Evolutionary conservation across 768 basidiomycete genomes (phyloP), one percentile per base, ranked within the genome.

Genomic region (Trametes cinnabarina): DNA sequence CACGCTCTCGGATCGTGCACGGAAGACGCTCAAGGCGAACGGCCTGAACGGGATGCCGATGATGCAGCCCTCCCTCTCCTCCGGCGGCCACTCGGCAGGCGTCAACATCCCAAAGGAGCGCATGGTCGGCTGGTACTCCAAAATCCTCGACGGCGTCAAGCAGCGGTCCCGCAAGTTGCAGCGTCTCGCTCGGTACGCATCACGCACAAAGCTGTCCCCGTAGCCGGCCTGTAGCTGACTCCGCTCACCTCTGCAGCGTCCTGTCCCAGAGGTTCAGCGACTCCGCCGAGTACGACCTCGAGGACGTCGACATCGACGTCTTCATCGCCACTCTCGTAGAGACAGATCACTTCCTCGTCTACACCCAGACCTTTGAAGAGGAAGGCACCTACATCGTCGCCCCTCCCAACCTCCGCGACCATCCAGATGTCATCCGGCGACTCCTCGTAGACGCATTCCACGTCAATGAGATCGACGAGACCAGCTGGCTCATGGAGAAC

Each of bases 341-440:
- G 30, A 87, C 92, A 7, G 93, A 91, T 62, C 95, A 98, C 70
- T 88, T 94, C 73, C 84, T 99, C 56, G 91, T 99, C 43, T 96
- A 97, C 72, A 97, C 96, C 1, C 83, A 87, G 59, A 72, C 75
- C 8, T 88, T 89, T 70, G 94, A 96, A 71, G 86, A 88, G 65
- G 88, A 96, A n/a, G 94, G 93, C 4, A 84, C 88, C 11, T 99
- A 98, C 69, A 85, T 98, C 60, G 78, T 99, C 53, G 96, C 92
- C 8, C 86, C 92, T 15, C 81, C 78, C 4, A 81, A 83, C 4
- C 80, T 98, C 11, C 86, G 83, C 65, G 86, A 91, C 47, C 84
- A 86, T 12, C 86, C 90, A 0, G 87, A 89, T 11, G 74, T 82
- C 41, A 88, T 98, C 62, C 84, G 84, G 5, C 83, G 87, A 41